phyloP scores from a whole-genome alignment of 805 yeast species.

The Candida fluviatilis region DNA sequence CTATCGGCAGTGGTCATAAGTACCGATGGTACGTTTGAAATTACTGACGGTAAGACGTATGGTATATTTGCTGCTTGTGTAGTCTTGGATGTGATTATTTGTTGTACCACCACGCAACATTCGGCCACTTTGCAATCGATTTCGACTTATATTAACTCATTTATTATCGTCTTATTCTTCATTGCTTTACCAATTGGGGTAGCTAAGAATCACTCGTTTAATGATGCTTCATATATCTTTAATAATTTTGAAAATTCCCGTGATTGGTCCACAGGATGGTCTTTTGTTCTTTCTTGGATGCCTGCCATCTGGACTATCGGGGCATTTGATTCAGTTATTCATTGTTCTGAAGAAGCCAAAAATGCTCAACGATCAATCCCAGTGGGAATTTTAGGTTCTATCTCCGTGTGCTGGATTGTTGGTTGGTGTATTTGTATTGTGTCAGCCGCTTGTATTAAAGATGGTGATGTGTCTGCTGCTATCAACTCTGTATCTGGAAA shows the following conservation, averaged over 20 bases:
- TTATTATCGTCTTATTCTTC: conserved; percentile 48
- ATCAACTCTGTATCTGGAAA: conserved; percentile 47
- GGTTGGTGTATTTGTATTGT: conserved; percentile 57
- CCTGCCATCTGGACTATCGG: conserved; percentile 78
- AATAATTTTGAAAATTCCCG: conserved; percentile 47
- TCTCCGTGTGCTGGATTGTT: conserved; percentile 49
- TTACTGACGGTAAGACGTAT: conserved; percentile 51
- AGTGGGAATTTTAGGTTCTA: conserved; percentile 57
- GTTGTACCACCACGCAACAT: conserved; percentile 53
- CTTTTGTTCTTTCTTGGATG: conserved; percentile 53
- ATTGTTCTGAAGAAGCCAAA: conserved; percentile 67
- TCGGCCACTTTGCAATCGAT: conserved; percentile 58
- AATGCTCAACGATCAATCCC: conserved; percentile 64
- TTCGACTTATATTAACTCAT: conserved; percentile 52
- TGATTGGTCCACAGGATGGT: conserved; percentile 27
- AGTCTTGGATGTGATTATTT: conserved; percentile 46
- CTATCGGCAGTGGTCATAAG: conserved; percentile 54
- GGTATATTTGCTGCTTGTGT: conserved; percentile 66
- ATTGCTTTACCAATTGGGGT: conserved; percentile 63
- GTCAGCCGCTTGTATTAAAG: conserved; percentile 51
- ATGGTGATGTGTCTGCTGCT: conserved; percentile 37
- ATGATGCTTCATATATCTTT: conserved; percentile 42
- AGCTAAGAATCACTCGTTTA: conserved; percentile 14
- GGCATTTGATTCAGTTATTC: conserved; percentile 68
- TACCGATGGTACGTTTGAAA: conserved; percentile 50